These are phyloP conservation scores for Smithsoniella earleae DNA, from an alignment of 163 green algal genomes.

Conservation along the genomic window DNA sequence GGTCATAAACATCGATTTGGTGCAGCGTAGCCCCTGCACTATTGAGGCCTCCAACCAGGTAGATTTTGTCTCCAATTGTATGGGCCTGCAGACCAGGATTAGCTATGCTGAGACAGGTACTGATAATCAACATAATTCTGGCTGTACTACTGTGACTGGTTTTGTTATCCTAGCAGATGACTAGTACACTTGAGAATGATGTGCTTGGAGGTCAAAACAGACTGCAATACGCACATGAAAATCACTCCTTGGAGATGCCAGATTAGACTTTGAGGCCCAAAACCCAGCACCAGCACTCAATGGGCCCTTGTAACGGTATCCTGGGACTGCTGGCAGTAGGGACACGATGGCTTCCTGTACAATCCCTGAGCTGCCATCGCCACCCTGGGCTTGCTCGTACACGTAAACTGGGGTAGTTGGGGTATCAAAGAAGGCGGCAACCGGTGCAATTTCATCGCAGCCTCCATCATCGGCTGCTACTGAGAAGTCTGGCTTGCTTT, in stretches of 20 bases:
- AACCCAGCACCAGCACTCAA: background rate
- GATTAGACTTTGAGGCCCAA: background rate
- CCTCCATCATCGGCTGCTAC: background rate
- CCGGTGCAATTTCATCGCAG: slow-evolving; percentile 20
- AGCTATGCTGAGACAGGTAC: background rate
- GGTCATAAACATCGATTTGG: slow-evolving; percentile 23
- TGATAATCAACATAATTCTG: too few relatives aligned
- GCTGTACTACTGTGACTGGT: too few relatives aligned
- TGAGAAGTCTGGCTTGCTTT: background rate
- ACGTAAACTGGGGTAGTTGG: background rate
- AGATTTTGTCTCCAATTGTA: slow-evolving; percentile 24
- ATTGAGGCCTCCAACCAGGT: slow-evolving; percentile 25
- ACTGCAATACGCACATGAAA: background rate
- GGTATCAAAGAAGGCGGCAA: slow-evolving; percentile 14
- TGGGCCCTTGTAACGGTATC: background rate
- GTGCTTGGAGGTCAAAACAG: background rate
- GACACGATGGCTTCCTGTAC: background rate
- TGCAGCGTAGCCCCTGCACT: background rate
- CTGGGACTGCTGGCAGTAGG: slow-evolving; percentile 11
- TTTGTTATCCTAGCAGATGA: too few relatives aligned
- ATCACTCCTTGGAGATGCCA: background rate
- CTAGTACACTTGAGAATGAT: background rate
- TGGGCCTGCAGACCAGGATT: background rate
- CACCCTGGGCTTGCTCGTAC: background rate
- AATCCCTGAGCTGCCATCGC: background rate